phyloP scores from a whole-genome alignment of 2,329 filamentous ascomycete genomes.

The Chaetomium sp. region DNA sequence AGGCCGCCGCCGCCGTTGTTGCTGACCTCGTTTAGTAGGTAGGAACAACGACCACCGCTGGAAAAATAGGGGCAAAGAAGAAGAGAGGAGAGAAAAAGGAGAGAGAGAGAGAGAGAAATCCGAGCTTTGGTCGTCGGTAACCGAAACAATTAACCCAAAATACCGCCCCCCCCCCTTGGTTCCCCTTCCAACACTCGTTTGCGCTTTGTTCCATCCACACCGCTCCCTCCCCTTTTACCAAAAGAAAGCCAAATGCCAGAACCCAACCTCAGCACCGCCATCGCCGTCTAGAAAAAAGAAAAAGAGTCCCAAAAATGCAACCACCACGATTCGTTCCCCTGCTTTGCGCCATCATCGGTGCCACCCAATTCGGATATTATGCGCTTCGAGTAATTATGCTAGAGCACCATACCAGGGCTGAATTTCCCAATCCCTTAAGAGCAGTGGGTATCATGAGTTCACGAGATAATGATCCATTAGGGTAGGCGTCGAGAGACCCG shows the following conservation, averaged over 20 bases:
- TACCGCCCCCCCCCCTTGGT: too few species aligned
- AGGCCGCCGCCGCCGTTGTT: too few species aligned
- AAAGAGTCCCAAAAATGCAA: conserved; percentile 20
- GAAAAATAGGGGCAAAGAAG: neutral
- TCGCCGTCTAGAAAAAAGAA: neutral
- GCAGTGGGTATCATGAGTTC: too few species aligned
- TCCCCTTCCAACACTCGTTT: too few species aligned
- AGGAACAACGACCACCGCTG: neutral
- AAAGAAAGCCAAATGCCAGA: too few species aligned
- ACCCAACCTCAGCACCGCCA: too few species aligned
- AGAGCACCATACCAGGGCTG: neutral
- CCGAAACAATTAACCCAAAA: too few species aligned
- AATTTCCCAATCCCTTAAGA: too few species aligned
- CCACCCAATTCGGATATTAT: too few species aligned
- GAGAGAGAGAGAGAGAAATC: neutral
- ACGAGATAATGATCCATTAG: too few species aligned
- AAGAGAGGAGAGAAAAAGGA: neutral
- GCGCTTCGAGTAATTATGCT: conserved; percentile 4
- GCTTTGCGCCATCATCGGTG: neutral
- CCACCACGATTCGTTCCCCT: conserved; percentile 26
- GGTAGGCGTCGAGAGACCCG: too few species aligned
- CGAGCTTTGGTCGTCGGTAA: neutral
- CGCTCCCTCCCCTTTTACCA: conserved; percentile 1
- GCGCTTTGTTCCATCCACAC: neutral
- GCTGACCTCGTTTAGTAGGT: neutral